Percentiles rank a stretch among this genome's conserved stretches.
Evolutionary conservation across 1,139 yeast genomes (phyloP).

Genomic region (Yamadazyma taylorii): DNA sequence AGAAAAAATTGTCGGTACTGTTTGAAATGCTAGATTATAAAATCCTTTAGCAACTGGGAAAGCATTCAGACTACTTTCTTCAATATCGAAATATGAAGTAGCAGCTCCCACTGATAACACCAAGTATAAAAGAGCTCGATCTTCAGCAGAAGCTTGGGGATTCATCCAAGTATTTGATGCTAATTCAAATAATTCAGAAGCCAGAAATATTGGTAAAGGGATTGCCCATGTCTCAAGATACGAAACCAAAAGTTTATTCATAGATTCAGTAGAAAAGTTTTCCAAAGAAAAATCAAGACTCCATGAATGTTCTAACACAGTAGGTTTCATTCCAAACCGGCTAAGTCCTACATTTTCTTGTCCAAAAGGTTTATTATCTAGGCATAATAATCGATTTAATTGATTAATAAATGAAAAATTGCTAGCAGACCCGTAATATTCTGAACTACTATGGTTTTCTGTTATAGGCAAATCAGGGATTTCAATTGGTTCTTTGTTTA

Average conservation of each 20-base stretch:
- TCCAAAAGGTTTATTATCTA: constrained; percentile 3
- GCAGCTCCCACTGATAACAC: constrained; percentile 14
- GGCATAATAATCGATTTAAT: constrained; percentile 10
- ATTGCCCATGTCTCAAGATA: constrained; percentile 14
- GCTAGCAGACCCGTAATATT: constrained; percentile 16
- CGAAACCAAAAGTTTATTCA: constrained; percentile 10
- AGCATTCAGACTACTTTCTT: constrained; percentile 12
- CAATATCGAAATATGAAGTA: constrained; percentile 13
- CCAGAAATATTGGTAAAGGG: constrained; percentile 12
- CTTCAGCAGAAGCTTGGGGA: constrained; percentile 9
- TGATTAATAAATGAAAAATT: constrained; percentile 16
- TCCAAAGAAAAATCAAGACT: constrained; percentile 6
- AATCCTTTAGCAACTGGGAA: constrained; percentile 13
- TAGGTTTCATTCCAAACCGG: constrained; percentile 13
- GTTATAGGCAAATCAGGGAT: constrained; percentile 12
- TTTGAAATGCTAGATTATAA: constrained; percentile 12
- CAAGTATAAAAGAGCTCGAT: constrained; percentile 13
- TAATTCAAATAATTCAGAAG: constrained; percentile 11
- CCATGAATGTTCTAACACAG: constrained; percentile 8
- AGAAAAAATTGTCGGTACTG: constrained; percentile 13
- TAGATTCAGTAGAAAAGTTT: constrained; percentile 3
- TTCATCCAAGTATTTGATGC: constrained; percentile 13
- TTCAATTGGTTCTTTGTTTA: constrained; percentile 9
- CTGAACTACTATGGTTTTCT: constrained; percentile 9
- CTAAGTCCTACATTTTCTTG: constrained; percentile 8